phyloP scores from a whole-genome alignment of 2,329 filamentous ascomycete species.

The Cercospora sp. region DNA sequence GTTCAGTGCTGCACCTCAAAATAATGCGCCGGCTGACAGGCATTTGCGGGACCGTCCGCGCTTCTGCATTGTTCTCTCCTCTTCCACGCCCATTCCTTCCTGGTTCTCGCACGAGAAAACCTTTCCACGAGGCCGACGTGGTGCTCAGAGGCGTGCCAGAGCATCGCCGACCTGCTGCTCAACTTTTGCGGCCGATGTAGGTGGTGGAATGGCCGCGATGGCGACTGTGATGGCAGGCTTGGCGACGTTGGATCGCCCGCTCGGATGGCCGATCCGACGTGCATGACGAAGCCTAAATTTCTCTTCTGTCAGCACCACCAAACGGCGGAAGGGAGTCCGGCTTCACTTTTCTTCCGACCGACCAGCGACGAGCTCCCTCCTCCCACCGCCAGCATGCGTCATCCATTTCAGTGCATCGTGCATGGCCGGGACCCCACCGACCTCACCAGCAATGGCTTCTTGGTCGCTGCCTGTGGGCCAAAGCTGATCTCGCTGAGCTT shows the following conservation, averaged over 20 bases:
- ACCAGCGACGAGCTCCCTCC: neutral
- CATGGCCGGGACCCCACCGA: slow-evolving; percentile 25
- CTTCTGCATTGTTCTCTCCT: slow-evolving; percentile 4
- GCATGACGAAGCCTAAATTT: slow-evolving; percentile 7
- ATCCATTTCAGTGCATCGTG: slow-evolving; percentile 47
- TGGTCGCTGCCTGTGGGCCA: slow-evolving; percentile 74
- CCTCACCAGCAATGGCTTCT: slow-evolving; percentile 44
- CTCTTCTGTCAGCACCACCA: neutral
- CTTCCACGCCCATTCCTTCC: slow-evolving; percentile 14
- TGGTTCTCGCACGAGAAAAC: neutral
- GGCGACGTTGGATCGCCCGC: slow-evolving; percentile 3
- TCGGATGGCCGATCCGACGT: neutral
- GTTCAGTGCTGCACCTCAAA: slow-evolving; percentile 7
- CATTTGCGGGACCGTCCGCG: neutral
- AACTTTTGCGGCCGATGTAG: neutral
- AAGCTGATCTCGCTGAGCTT: slow-evolving; percentile 68
- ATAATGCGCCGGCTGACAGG: slow-evolving; percentile 7
- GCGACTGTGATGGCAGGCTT: slow-evolving; percentile 20
- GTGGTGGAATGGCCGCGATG: neutral
- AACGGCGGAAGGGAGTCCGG: neutral
- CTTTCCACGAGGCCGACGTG: neutral
- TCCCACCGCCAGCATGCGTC: slow-evolving; percentile 33
- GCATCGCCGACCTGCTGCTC: neutral
- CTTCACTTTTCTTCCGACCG: neutral
- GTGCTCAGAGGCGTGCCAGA: neutral